A percentile compares a stretch with the other conserved stretches of the same genome.
Conservation (phyloP, 2,329 filamentous ascomycete species). For the Cercospora sp. region DNA sequence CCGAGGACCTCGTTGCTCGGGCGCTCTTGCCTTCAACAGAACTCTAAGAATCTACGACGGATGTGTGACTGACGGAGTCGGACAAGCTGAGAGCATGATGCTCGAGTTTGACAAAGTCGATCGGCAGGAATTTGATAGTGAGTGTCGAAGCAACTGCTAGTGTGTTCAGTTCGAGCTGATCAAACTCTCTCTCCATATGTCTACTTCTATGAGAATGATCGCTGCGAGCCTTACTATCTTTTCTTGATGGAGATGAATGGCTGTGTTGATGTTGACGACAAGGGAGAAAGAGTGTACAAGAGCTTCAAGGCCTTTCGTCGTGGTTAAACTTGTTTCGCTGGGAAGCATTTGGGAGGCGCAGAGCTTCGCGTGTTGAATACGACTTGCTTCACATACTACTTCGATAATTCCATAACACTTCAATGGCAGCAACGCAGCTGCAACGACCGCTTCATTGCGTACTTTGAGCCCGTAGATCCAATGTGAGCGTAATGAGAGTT, state of each 20-base stretch:
- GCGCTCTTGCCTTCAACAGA: not conserved
- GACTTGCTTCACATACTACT: not conserved
- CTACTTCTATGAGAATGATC: not conserved
- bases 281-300: not conserved
- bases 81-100: not conserved
- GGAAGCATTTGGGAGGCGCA: not conserved
- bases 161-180: not conserved
- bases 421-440: not conserved
- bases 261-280: not conserved
- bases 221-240: not conserved
- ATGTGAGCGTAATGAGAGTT: not conserved
- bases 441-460: not conserved
- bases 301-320: not conserved
- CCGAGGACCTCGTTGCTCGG: not conserved
- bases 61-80: slow-evolving; percentile 1
- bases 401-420: not conserved
- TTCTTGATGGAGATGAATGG: not conserved
- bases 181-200: not conserved
- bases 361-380: not conserved
- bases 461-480: not conserved
- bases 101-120: not conserved
- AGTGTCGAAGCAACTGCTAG: not conserved
- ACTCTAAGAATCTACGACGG: not conserved
- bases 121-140: not conserved
- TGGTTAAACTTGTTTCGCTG: not conserved